Base-by-base conservation (phyloP, 2,329 filamentous ascomycete species). In the Stenocarpella maydis region DNA sequence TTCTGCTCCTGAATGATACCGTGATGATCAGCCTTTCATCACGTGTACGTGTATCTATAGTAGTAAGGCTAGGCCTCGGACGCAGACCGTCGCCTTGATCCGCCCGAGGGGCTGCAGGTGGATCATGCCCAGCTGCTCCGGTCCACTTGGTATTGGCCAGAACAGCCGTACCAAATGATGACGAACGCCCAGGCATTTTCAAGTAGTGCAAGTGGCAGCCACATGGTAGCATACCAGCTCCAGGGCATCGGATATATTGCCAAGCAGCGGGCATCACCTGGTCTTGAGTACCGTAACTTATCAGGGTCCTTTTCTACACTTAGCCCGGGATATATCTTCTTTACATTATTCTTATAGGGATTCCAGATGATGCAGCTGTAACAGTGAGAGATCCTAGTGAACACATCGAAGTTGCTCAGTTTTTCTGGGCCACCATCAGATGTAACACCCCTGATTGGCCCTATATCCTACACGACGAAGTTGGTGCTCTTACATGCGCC, bases 241-340 rank as follows among this genome's bases (percentile, higher is more conserved):
- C 39, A 61, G 39, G 19, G 55, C 55, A 1, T 61, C 39, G 55
- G 39, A 47, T 61, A 61, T 34, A 61, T 61, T 61, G 41, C 53
- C 39, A 24, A 17, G 19, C 55, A 21, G 55, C 26, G 7, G 41
- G 24, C 3, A 17, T 47, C 41, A 47, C 58, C 9, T 47, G 41
- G 24, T 45, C 47, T 61, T 47, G 34, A n/a, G n/a, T n/a, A n/a
- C n/a, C n/a, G n/a, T n/a, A n/a, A n/a, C n/a, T n/a, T n/a, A n/a
- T n/a, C n/a, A n/a, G n/a, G n/a, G n/a, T n/a, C n/a, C n/a, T n/a
- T n/a, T n/a, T n/a, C n/a, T n/a, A n/a, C n/a, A n/a, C n/a, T n/a
- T n/a, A n/a, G n/a, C n/a, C n/a, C n/a, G n/a, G n/a, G n/a, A n/a
- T n/a, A n/a, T n/a, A n/a, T n/a, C n/a, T n/a, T n/a, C n/a, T n/a